A percentile compares a stretch with the other conserved stretches of the same genome.
These are phyloP conservation scores for Prunus davidiana DNA, from an alignment of 306 rosid genomes.

Conservation along the genomic window DNA sequence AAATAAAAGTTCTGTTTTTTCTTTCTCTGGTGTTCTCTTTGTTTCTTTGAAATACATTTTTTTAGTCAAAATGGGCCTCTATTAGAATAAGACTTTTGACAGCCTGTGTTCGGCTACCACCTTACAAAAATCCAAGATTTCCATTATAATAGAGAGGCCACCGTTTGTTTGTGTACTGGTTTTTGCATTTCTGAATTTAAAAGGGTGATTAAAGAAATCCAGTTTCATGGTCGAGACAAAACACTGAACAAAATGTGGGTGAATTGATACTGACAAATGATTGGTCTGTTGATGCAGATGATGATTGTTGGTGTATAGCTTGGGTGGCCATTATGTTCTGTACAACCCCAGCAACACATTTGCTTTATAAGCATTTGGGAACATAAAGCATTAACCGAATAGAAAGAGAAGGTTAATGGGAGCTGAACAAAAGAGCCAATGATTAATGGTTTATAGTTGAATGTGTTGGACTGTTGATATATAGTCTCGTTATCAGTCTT, in stretches of 20 bases:
- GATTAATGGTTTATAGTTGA: conserved; percentile 21
- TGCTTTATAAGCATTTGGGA: conserved; percentile 21
- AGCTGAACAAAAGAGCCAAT: conserved; percentile 28
- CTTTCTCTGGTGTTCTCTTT: neutral
- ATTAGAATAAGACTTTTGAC: conserved; percentile 67
- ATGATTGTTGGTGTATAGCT: conserved; percentile 51
- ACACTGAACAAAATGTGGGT: conserved; percentile 19
- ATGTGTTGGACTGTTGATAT: conserved; percentile 25
- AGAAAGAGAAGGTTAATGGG: conserved; percentile 15
- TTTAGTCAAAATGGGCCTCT: conserved; percentile 8
- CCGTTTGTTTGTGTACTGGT: conserved; percentile 37
- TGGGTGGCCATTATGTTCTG: conserved; percentile 41
- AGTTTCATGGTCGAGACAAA: conserved; percentile 26
- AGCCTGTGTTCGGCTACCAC: conserved; percentile 78
- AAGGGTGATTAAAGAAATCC: conserved; percentile 17
- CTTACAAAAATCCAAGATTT: conserved; percentile 56
- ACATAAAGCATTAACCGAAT: conserved; percentile 24
- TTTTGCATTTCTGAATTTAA: conserved; percentile 28
- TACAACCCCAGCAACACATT: conserved; percentile 40
- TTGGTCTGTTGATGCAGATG: conserved; percentile 60
- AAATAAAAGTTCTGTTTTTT: neutral
- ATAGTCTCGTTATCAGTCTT: conserved; percentile 28
- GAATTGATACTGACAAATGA: conserved; percentile 44
- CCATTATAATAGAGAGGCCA: conserved; percentile 47
- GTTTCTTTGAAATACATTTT: neutral